Conservation (phyloP, 106 monocot genomes). For the Xerophyta viscosa region DNA sequence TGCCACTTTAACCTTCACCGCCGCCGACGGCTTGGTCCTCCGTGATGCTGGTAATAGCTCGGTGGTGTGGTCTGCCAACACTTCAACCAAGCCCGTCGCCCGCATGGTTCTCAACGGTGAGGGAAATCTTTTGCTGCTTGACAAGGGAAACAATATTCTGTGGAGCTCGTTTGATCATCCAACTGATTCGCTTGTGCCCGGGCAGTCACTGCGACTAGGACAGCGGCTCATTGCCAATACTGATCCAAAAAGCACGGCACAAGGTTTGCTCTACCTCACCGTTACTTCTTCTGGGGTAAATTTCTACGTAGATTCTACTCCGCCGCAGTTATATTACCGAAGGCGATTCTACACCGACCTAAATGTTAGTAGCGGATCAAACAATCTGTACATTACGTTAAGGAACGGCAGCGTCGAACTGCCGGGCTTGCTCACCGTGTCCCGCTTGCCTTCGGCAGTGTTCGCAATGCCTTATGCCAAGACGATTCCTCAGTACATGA, state of each 20-base stretch:
- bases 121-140: constrained; percentile 44
- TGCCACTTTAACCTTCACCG: constrained; percentile 31
- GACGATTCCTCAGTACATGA: constrained; percentile 34
- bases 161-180: constrained; percentile 56
- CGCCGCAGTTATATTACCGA: too few species aligned
- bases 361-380: too few species aligned
- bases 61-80: constrained; percentile 54
- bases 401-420: constrained; percentile 1
- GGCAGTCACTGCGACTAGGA: constrained; percentile 24
- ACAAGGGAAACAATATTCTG: constrained; percentile 3
- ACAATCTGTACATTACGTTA: too few species aligned
- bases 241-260: constrained; percentile 1
- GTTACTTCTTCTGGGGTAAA: too few species aligned
- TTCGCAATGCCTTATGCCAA: too few species aligned
- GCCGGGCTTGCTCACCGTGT: constrained; percentile 20
- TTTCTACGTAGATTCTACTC: too few species aligned
- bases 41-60: constrained; percentile 16
- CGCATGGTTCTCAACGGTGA: constrained; percentile 24
- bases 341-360: too few species aligned
- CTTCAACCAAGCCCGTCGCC: constrained; percentile 22
- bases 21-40: constrained; percentile 45
- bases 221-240: constrained; percentile 21
- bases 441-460: constrained; percentile 1
- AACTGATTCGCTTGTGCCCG: constrained; percentile 36
- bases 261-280: constrained; percentile 14